A percentile compares a stretch with the other conserved stretches of the same genome.
phyloP scores from a whole-genome alignment of 345 rosid genomes.

The Camelina laxa region DNA sequence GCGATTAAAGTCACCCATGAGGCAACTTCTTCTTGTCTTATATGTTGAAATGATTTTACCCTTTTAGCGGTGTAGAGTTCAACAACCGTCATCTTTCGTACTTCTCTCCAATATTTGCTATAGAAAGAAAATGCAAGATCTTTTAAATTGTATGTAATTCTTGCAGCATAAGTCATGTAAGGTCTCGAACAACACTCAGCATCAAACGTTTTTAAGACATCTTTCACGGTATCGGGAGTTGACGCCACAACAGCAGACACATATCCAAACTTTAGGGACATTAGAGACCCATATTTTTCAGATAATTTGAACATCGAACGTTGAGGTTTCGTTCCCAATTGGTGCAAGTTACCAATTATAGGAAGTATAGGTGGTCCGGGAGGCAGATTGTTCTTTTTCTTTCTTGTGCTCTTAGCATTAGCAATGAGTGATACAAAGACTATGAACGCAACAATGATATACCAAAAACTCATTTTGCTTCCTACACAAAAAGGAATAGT shows the following conservation, averaged over 20 bases:
- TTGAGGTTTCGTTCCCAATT: constrained; percentile 49
- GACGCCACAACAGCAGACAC: constrained; percentile 50
- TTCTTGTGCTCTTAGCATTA: constrained; percentile 12
- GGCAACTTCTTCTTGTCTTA: constrained; percentile 48
- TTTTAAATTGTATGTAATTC: constrained; percentile 33
- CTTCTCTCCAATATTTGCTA: constrained; percentile 45
- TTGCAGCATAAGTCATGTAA: constrained; percentile 27
- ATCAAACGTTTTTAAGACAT: constrained; percentile 49
- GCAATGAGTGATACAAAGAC: constrained; percentile 20
- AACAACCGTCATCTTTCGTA: constrained; percentile 43
- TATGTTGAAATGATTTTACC: constrained; percentile 42
- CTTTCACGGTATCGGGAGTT: constrained; percentile 49
- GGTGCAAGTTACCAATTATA: constrained; percentile 52
- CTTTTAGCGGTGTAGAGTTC: constrained; percentile 48
- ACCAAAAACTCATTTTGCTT: constrained; percentile 28
- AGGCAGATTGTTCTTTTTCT: constrained; percentile 37
- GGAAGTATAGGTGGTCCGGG: constrained; percentile 51
- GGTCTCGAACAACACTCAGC: constrained; percentile 50
- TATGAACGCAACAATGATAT: not conserved
- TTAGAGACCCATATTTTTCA: constrained; percentile 50
- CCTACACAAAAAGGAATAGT: not conserved
- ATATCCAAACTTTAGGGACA: constrained; percentile 53
- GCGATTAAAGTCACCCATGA: too few species aligned
- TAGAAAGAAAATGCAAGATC: constrained; percentile 47
- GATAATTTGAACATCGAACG: constrained; percentile 46